Evolutionary conservation across 2,329 filamentous ascomycete genomes (phyloP), one percentile per base, ranked within the genome.

Genomic region (Cyphellophora attinorum): DNA sequence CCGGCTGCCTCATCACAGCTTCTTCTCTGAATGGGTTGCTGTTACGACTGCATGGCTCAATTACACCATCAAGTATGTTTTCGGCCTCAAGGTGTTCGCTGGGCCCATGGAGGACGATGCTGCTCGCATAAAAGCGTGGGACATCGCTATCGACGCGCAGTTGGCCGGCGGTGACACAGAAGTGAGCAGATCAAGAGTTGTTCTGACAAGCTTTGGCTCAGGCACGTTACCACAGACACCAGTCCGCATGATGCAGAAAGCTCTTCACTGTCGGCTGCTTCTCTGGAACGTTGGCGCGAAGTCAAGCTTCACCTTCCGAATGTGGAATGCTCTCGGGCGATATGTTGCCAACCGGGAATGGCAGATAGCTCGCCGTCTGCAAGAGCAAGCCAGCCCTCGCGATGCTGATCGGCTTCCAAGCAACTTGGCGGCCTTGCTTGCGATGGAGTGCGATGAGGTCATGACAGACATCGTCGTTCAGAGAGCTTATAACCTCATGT

Each of bases 81-180:
- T 94, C 42, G 88, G 89, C 25, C 71, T 78, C 46, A 72, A 80
- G 17, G 68, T 80, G 6, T 95, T 91, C 55, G 85, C 85, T 1
- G 74, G 82, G 31, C 89, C 81, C 2, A 77, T 81, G 46, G 85
- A 94, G 38, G 80, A 93, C 55, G 89, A 95, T 56, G 75, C 73
- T 33, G 88, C 85, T 5, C 76, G 89, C 17, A 73, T 93, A 50
- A 91, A 93, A 61, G 85, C 86, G 0, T 96, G 89, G 89, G 74
- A 81, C 19, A 94, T 94, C 51, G 88, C 88, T 11, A 72, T 95
- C 35, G 89, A 96, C 57, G 86, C 89, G 16, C 89, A 95, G 56
- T 70, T 96, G 13, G 85, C 85, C 6, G 89, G 89, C 27, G 88
- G 89, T 11, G 89, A 95, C 57, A 74, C 80, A 6, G 84, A 93